Percentiles rank a stretch among this genome's conserved stretches.
Evolutionary conservation across 176 grass and related monocot species (phyloP).

Genomic region (Carex parvula): DNA sequence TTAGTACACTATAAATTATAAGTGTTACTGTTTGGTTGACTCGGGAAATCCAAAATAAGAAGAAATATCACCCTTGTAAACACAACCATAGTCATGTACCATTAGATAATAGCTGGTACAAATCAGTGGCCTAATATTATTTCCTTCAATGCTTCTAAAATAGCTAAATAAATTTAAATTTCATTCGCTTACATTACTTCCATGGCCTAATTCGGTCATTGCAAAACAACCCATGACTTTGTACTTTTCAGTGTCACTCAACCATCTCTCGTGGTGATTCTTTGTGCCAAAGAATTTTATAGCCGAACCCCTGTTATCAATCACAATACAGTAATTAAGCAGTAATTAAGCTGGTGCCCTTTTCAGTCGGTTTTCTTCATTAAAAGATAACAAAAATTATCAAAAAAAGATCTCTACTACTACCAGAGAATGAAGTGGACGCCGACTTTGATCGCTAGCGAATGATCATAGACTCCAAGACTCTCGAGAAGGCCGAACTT

Average conservation of each 20-base stretch:
- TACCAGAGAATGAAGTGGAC: constrained; percentile 91
- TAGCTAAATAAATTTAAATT: constrained; percentile 18
- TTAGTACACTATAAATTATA: neutral
- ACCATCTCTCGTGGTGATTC: constrained; percentile 93
- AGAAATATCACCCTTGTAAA: neutral
- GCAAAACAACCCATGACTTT: constrained; percentile 87
- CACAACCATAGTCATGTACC: neutral
- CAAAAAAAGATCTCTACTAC: constrained; percentile 38
- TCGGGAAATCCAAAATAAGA: neutral
- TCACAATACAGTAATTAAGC: constrained; percentile 7
- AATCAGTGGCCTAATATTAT: neutral
- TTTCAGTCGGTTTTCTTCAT: neutral
- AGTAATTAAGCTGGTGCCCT: neutral
- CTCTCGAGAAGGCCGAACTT: constrained; percentile 55
- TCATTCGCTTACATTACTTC: constrained; percentile 79
- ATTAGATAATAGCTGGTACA: neutral
- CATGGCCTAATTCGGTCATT: constrained; percentile 98
- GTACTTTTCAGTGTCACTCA: constrained; percentile 87
- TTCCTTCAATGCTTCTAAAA: neutral
- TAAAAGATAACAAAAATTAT: neutral
- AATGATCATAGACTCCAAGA: constrained; percentile 66
- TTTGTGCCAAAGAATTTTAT: constrained; percentile 91
- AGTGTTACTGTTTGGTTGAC: neutral
- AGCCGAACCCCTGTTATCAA: constrained; percentile 65
- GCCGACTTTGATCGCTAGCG: constrained; percentile 64